Evolutionary conservation across 1,139 yeast genomes (phyloP).

Genomic region (Sugiyamaella novakii): DNA sequence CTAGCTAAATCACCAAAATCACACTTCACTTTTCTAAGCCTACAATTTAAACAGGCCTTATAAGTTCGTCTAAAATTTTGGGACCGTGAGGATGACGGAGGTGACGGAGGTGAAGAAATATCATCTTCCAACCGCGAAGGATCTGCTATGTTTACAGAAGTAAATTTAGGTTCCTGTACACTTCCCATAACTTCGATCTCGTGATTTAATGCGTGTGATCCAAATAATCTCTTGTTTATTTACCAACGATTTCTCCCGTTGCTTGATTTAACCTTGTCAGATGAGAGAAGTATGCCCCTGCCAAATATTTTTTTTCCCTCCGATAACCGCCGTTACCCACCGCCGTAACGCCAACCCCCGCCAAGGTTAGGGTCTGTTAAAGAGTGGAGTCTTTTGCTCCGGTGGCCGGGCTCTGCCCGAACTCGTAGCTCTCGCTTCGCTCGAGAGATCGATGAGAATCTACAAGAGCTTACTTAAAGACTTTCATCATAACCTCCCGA

Average conservation of each 20-base stretch:
- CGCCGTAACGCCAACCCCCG: neutral
- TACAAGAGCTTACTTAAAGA: too few species aligned
- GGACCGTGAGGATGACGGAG: neutral
- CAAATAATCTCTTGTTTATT: too few species aligned
- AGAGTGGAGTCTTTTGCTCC: too few species aligned
- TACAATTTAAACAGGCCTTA: conserved; percentile 81
- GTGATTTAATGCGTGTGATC: too few species aligned
- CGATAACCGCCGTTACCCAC: conserved; percentile 15
- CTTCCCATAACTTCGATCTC: conserved; percentile 5
- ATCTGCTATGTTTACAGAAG: conserved; percentile 5
- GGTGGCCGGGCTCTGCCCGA: conserved; percentile 3
- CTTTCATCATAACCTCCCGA: too few species aligned
- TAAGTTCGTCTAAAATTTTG: conserved; percentile 53
- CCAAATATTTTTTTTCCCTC: conserved; percentile 10
- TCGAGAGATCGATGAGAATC: neutral
- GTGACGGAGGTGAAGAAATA: conserved; percentile 10
- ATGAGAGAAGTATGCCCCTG: too few species aligned
- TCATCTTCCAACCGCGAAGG: neutral
- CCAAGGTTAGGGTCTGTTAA: neutral
- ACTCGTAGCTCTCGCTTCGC: too few species aligned
- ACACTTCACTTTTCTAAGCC: conserved; percentile 80
- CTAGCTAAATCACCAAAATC: conserved; percentile 74
- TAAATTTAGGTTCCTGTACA: conserved; percentile 5
- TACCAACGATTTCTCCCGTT: too few species aligned
- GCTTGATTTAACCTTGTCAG: neutral